Percentiles rank a stretch among this genome's conserved stretches.
Evolutionary conservation across 1,139 yeast genomes (phyloP).

Genomic region (Pichia sp.): DNA sequence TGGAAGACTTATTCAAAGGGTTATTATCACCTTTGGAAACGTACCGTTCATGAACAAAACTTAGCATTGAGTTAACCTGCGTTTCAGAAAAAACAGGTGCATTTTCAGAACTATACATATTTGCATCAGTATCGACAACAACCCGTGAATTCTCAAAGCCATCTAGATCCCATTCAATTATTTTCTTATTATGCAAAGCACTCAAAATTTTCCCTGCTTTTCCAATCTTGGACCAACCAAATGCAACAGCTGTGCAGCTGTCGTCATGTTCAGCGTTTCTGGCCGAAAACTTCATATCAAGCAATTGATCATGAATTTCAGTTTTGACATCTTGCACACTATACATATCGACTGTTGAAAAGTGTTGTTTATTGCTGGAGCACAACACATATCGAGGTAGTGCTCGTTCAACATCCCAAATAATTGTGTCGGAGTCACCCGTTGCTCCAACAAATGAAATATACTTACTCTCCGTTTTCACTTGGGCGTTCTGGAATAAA

Average conservation of each 20-base stretch:
- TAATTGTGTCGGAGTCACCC: constrained; percentile 47
- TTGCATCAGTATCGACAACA: constrained; percentile 24
- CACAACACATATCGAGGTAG: constrained; percentile 53
- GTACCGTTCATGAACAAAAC: constrained; percentile 27
- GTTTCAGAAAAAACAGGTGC: constrained; percentile 27
- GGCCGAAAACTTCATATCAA: constrained; percentile 18
- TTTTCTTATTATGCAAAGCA: constrained; percentile 32
- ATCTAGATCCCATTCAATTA: constrained; percentile 42
- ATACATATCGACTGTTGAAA: constrained; percentile 31
- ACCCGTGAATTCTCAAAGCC: constrained; percentile 33
- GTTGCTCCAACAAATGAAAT: constrained; percentile 63
- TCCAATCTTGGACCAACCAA: constrained; percentile 15
- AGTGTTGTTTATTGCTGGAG: constrained; percentile 23
- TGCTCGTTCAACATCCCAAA: constrained; percentile 69
- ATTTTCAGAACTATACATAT: constrained; percentile 2
- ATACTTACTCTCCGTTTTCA: constrained; percentile 27
- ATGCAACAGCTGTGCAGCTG: constrained; percentile 25
- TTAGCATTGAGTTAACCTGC: constrained; percentile 28
- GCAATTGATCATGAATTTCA: constrained; percentile 20
- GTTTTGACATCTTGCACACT: constrained; percentile 26
- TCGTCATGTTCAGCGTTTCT: constrained; percentile 16
- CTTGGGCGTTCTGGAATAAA: constrained; percentile 30
- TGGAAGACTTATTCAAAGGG: constrained; percentile 7
- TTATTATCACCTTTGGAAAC: constrained; percentile 12
- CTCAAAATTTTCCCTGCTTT: constrained; percentile 21